phyloP scores from a whole-genome alignment of 2,329 filamentous ascomycete genomes.

The Alternaria novae-zelandiae region DNA sequence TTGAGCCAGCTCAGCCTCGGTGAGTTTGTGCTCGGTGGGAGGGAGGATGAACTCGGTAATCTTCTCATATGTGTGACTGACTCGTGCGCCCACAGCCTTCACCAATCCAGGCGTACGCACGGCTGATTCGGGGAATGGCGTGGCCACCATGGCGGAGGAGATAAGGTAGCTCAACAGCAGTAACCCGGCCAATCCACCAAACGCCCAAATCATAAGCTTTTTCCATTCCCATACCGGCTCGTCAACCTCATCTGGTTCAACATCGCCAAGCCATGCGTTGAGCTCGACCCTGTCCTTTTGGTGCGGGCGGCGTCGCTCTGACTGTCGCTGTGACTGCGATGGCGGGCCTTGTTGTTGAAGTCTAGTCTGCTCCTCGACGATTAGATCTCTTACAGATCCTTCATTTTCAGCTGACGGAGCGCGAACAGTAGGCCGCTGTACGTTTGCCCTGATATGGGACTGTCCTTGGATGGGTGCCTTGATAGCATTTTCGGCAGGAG shows the following conservation, averaged over 20 bases:
- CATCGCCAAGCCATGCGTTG: conserved; percentile 26
- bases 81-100: conserved; percentile 20
- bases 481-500: not conserved
- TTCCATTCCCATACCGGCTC: conserved; percentile 24
- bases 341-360: conserved; percentile 20
- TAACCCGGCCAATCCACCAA: conserved; percentile 14
- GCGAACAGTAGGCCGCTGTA: not conserved
- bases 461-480: not conserved
- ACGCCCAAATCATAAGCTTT: conserved; percentile 11
- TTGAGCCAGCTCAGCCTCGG: not conserved
- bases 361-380: conserved; percentile 27
- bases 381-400: conserved; percentile 18
- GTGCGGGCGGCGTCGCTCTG: conserved; percentile 7
- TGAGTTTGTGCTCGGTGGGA: conserved; percentile 7
- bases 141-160: conserved; percentile 6
- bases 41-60: conserved; percentile 25
- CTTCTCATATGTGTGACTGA: conserved; percentile 20
- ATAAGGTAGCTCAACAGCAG: conserved; percentile 2
- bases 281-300: conserved; percentile 16
- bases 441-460: not conserved
- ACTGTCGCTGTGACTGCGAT: conserved; percentile 6
- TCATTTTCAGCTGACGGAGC: conserved; percentile 6
- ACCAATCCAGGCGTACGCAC: conserved; percentile 13
- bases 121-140: conserved; percentile 5
- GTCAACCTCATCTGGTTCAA: conserved; percentile 17